Base-by-base conservation (phyloP, 768 basidiomycete genomes). In the Pulveroboletus ravenelii region DNA sequence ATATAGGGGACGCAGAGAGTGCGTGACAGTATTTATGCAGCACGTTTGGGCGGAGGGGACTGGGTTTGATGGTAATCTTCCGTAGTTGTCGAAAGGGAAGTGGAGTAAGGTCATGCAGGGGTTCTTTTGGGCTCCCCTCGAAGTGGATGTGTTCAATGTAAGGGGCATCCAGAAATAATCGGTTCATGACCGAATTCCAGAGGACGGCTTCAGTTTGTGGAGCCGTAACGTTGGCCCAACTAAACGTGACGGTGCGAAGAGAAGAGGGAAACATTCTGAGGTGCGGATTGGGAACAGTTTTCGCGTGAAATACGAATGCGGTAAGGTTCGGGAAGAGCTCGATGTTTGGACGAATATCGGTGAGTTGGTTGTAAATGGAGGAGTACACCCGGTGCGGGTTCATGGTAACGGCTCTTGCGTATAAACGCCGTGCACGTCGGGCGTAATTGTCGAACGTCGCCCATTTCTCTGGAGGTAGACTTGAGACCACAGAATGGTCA, bases 391-490 rank as follows among this genome's bases (percentile, higher is more conserved):
- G 62, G 29, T 56, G 60, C 8, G 62, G 62, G 30, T 40, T 56
- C 62, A 53, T 64, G 31, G 62, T 62, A 1, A 62, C 62, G 4
- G 62, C 64, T 44, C 56, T 64, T n/a, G 37, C 60, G 43, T 62
- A 62, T 37, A 64, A 39, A 50, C 48, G 53, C 10, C 62, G 51
- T 32, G 56, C 52, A 1, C 62, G 60, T 23, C 27, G 50, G 25
- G 62, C 60, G 14, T 62, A 64, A 30, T 51, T 62, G 44, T 62
- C 61, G 30, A 62, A 62, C 1, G 49, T 20, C 5, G 42, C 56
- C 61, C 61, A 62, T 14, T 50, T 55, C 20, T 58, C 48, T 1
- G 29, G 29, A 32, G 53, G 35, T 7, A 64, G 30, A 38, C 45
- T 52, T 10, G 36, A 49, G 35, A 53, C 36, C 4, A 12, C 12